Percentiles rank a stretch among this genome's conserved stretches.
Conservation (phyloP, 176 grass and related monocot species). For the Carex scoparia region DNA sequence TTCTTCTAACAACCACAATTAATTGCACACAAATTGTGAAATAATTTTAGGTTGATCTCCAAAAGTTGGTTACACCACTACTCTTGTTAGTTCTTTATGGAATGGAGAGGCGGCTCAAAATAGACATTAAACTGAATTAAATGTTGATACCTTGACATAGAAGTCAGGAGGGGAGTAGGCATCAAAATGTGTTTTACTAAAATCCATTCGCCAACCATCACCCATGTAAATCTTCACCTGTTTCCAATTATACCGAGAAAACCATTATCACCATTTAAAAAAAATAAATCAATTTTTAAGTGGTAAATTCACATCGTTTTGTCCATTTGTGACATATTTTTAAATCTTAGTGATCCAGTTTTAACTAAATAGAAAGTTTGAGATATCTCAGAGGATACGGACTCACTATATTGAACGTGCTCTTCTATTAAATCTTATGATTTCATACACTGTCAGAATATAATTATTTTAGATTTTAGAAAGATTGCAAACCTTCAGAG, state of each 20-base stretch:
- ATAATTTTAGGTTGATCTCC: not conserved
- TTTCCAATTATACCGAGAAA: not conserved
- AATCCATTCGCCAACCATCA: constrained; percentile 87
- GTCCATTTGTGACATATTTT: not conserved
- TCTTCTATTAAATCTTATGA: not conserved
- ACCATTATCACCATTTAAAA: not conserved
- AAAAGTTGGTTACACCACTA: not conserved
- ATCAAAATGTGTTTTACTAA: constrained; percentile 94
- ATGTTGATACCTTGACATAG: constrained; percentile 50
- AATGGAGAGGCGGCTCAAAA: not conserved
- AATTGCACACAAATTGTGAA: not conserved
- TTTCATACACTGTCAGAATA: not conserved
- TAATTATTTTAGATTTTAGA: not conserved
- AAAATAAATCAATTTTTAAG: not conserved
- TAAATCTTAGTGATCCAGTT: too few relatives aligned
- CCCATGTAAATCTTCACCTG: constrained; percentile 98
- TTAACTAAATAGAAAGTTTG: too few relatives aligned
- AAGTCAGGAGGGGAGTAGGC: constrained; percentile 85
- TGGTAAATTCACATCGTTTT: not conserved
- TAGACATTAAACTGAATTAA: not conserved
- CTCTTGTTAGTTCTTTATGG: not conserved
- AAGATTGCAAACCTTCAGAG: constrained; percentile 50
- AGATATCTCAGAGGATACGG: too few relatives aligned
- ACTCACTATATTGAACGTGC: not conserved
- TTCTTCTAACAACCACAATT: not conserved